phyloP scores from a whole-genome alignment of 208 protist genomes.

The Wallacemonas sp. region DNA sequence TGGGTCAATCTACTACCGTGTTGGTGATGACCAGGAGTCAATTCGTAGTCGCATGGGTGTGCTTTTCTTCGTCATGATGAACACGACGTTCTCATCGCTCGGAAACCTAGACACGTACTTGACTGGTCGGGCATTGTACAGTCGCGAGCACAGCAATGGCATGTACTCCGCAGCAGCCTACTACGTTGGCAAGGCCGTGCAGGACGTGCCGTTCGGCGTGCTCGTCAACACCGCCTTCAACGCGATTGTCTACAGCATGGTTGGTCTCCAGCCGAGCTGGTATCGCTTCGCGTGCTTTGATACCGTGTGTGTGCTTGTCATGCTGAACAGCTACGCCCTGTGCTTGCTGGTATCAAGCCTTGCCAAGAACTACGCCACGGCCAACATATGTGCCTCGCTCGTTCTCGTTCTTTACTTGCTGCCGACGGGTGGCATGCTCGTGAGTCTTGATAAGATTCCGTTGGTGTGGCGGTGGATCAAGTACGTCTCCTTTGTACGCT shows the following conservation, averaged over 20 bases:
- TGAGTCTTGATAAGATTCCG: conserved; percentile 54
- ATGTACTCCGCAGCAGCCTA: conserved; percentile 68
- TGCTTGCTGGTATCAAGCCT: conserved; percentile 71
- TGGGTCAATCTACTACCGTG: conserved; percentile 70
- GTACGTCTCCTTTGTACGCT: conserved; percentile 73
- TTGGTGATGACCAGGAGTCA: conserved; percentile 44
- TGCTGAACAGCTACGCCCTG: conserved; percentile 66
- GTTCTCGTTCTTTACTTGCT: conserved; percentile 66
- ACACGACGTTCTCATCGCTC: conserved; percentile 60
- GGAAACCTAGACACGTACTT: conserved; percentile 57
- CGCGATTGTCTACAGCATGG: conserved; percentile 54
- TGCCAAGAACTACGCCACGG: conserved; percentile 47
- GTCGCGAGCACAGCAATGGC: conserved; percentile 61
- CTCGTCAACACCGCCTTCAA: conserved; percentile 46
- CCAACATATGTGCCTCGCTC: conserved; percentile 60
- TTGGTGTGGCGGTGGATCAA: conserved; percentile 75
- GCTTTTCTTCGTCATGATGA: conserved; percentile 76
- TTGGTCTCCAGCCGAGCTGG: conserved; percentile 46
- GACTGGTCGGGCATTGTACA: conserved; percentile 56
- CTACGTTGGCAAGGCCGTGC: conserved; percentile 67
- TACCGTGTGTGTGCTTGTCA: conserved; percentile 36
- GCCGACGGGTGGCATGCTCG: conserved; percentile 61
- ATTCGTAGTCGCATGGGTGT: conserved; percentile 71
- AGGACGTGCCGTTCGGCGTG: conserved; percentile 58
- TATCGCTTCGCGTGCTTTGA: conserved; percentile 51